These are phyloP conservation scores for Styphnolobium japonicum DNA, from an alignment of 306 rosid species.

Conservation along the genomic window DNA sequence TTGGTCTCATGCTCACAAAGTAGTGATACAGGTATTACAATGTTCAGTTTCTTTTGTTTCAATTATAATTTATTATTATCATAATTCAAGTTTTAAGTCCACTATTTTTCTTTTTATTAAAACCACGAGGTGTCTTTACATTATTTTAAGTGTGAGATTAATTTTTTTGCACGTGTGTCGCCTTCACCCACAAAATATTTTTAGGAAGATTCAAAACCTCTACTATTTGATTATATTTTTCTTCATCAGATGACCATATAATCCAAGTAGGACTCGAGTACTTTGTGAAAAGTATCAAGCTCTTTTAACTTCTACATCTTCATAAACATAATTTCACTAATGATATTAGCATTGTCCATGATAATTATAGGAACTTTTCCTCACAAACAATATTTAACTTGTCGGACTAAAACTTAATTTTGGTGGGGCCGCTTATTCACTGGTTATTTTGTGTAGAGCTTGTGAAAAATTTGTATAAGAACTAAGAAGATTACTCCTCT, in stretches of 20 bases:
- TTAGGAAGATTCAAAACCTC: no score
- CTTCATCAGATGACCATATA: neutral
- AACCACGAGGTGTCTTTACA: no score
- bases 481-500: neutral
- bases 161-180: no score
- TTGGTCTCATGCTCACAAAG: neutral
- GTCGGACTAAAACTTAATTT: neutral
- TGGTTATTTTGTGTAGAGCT: neutral
- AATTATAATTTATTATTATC: neutral
- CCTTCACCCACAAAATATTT: no score
- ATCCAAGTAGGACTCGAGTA: neutral
- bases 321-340: neutral
- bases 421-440: neutral
- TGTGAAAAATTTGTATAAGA: neutral
- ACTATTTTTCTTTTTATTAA: no score
- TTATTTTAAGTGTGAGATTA: no score
- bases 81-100: neutral
- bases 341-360: neutral
- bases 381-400: neutral
- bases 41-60: neutral
- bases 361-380: neutral
- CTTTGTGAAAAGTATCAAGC: neutral
- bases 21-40: neutral
- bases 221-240: neutral
- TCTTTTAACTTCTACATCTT: neutral